Conservation (phyloP, 2,329 filamentous ascomycete species). For the Colletotrichum costaricense region DNA sequence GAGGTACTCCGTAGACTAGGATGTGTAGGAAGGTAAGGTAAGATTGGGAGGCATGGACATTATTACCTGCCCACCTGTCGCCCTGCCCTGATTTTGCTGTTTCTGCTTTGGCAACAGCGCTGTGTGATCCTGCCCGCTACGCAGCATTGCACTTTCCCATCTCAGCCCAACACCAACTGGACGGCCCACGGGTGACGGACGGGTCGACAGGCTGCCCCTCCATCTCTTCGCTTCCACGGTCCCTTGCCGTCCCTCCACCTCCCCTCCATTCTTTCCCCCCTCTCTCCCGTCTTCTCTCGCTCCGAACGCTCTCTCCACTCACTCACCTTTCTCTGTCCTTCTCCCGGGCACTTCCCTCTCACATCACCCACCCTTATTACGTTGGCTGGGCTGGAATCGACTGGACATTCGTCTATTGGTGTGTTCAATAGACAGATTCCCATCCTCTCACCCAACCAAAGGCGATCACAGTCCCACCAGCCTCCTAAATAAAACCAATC, state of each 20-base stretch:
- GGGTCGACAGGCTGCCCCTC: slow-evolving; percentile 16
- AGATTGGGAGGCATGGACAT: neutral
- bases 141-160: slow-evolving; percentile 4
- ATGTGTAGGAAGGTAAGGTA: neutral
- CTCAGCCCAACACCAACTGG: slow-evolving; percentile 23
- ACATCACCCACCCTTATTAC: neutral
- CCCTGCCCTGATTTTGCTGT: neutral
- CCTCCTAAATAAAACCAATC: slow-evolving; percentile 23
- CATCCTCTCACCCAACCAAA: slow-evolving; percentile 13
- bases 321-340: slow-evolving; percentile 21
- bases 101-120: neutral
- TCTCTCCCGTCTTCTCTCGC: neutral
- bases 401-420: neutral
- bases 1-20: neutral
- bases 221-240: slow-evolving; percentile 20
- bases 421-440: slow-evolving; percentile 3
- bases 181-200: neutral
- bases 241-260: neutral
- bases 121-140: neutral
- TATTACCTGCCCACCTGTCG: neutral
- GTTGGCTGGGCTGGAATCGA: neutral
- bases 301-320: slow-evolving; percentile 14
- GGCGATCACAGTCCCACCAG: slow-evolving; percentile 15
- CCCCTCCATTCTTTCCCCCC: neutral
- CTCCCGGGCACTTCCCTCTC: slow-evolving; percentile 21